Base-by-base conservation (phyloP, 2,329 filamentous ascomycete genomes). In the Fusarium pseudocircinatum region DNA sequence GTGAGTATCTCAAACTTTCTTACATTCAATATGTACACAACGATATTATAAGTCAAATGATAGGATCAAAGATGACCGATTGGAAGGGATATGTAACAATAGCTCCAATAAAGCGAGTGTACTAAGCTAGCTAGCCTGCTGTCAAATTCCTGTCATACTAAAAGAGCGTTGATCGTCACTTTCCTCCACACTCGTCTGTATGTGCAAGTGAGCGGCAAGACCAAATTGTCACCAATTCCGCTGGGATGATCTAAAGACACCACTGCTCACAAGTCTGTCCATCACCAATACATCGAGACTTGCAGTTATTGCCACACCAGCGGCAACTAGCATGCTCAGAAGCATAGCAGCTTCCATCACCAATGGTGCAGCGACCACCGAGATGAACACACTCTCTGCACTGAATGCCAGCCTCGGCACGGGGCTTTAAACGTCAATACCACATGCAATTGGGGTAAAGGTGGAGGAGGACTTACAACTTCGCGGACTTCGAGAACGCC, bases 111-210 rank as follows among this genome's bases (percentile, higher is more conserved):
- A 22, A 34, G 6, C n/a, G 30, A 50, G 2, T 50, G 47, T 24
- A 15, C 26, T 16, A 16, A 24, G n/a, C 30, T 50, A 34, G 16
- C n/a, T 11, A 50, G 30, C n/a, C 8, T 24, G 2, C 6, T 8
- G 1, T 1, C 1, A 2, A 24, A 8, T 24, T 0, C n/a, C 15
- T n/a, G 28, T 18, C 2, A 50, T 20, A 2, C 0, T 11, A 18
- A 50, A 34, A 7, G n/a, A 34, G 30, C 3, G n/a, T 30, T 7
- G 2, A 24, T 20, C 6, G 12, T 20, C 10, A 2, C 12, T 3
- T 8, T 7, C 4, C 4, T 24, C 11, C 0, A 34, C 0, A 34
- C 22, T 24, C 16, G 14, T 14, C 15, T 6, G 2, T 14, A 14
- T 3, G 2, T 20, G 2, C 4, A 34, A 14, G 6, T 10, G 30